Conservation (phyloP, 2,329 filamentous ascomycete genomes). For the Leptographium procerum region DNA sequence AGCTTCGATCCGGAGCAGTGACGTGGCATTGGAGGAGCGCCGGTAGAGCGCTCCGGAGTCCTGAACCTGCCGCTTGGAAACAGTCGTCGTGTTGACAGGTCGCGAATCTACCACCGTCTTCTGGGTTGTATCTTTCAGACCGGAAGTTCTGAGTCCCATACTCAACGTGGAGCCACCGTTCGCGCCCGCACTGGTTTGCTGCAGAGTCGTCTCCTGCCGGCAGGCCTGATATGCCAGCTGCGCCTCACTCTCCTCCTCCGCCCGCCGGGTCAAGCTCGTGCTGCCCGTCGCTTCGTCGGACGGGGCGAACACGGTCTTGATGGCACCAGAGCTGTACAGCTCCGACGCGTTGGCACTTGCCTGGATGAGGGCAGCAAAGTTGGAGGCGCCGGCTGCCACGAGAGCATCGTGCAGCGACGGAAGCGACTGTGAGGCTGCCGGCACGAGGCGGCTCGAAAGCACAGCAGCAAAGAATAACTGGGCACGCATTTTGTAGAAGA, state of each 20-base stretch:
- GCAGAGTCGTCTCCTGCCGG: too few species aligned
- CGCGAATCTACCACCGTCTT: slow-evolving; percentile 7
- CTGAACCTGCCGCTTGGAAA: not conserved
- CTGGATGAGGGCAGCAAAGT: slow-evolving; percentile 15
- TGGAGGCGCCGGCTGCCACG: slow-evolving; percentile 11
- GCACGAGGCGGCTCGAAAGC: not conserved
- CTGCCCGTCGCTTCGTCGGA: slow-evolving; percentile 5
- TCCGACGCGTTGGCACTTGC: slow-evolving; percentile 6
- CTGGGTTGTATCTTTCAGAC: not conserved
- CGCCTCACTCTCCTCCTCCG: not conserved
- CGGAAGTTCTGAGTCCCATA: not conserved
- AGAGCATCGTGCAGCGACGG: slow-evolving; percentile 13
- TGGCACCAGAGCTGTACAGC: slow-evolving; percentile 12
- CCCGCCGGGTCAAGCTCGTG: not conserved
- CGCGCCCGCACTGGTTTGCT: not conserved
- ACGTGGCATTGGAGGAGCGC: not conserved
- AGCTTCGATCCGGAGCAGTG: slow-evolving; percentile 10
- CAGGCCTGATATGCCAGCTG: not conserved
- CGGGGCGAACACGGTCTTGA: slow-evolving; percentile 17
- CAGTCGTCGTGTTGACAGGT: slow-evolving; percentile 7
- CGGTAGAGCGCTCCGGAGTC: not conserved
- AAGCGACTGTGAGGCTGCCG: not conserved
- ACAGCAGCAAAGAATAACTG: not conserved
- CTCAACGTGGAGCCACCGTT: not conserved
- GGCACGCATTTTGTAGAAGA: not conserved